Base-by-base conservation (phyloP, 257 asterid genomes). In the Salvia miltiorrhiza region DNA sequence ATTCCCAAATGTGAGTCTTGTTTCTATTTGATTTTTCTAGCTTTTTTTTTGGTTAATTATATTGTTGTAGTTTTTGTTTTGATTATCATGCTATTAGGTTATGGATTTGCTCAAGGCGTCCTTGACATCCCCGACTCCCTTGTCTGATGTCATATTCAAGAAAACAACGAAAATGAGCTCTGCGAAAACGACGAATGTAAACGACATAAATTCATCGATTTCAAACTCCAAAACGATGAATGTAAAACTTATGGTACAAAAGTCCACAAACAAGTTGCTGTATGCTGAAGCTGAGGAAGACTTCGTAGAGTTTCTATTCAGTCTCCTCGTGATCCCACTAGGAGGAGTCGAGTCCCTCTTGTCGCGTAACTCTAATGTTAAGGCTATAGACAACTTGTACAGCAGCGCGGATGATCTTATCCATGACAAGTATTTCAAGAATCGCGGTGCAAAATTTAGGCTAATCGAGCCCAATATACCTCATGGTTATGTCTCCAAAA, bases 341-440 rank as follows among this genome's bases (percentile, higher is more conserved):
- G 81, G 71, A n/a, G 44, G 32, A 17, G 74, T 53, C 9, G 74
- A 39, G 17, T 0, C 5, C 3, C 74, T 65, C 14, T 5, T 67
- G 28, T 54, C 33, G 4, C 7, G 57, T 2, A 17, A 43, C 4
- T 24, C 77, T 0, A 2, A 14, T 8, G 39, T 72, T 5, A 72
- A 54, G 12, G 63, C 56, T 21, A 6, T 71, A 4, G 81, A 72
- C 45, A 77, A 71, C 69, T 44, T 77, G 20, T 65, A 64, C 26
- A 8, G 2, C 13, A 70, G 73, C 53, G 7, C 60, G 6, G 21
- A 5, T 23, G 23, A 45, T 58, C 6, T n/a, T 16, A 21, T 37
- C 9, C 44, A 11, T 4, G 56, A 32, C 14, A 45, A 37, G 65
- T 19, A 43, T 43, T 10, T 65, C 20, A 60, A 8, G 21, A 7